Percentiles rank a stretch among this genome's conserved stretches.
Conservation (phyloP, 2,329 filamentous ascomycete species). For the Paecilomyces sp. region DNA sequence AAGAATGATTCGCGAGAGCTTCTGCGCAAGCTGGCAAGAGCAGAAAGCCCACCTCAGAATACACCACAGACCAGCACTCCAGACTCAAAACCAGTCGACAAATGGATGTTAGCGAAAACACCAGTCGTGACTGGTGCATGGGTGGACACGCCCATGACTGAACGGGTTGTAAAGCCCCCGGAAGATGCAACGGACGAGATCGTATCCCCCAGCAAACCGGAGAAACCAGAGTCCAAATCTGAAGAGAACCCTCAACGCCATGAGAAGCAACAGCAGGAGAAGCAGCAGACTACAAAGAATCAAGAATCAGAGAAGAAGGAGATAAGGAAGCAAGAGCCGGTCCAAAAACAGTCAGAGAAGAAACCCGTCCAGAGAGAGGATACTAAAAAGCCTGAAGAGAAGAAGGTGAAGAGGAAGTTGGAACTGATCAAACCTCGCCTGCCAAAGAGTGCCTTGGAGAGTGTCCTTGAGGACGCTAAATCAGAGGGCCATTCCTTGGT, state of each 20-base stretch:
- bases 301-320: neutral
- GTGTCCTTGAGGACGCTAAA: constrained; percentile 33
- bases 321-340: neutral
- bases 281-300: neutral
- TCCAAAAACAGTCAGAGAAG: constrained; percentile 3
- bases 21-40: constrained; percentile 34
- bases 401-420: constrained; percentile 12
- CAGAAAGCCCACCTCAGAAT: constrained; percentile 24
- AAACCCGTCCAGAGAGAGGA: constrained; percentile 5
- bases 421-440: constrained; percentile 28
- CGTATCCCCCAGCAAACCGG: constrained; percentile 9
- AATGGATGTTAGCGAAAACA: constrained; percentile 34
- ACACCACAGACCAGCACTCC: constrained; percentile 26
- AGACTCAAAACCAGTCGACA: constrained; percentile 22
- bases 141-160: constrained; percentile 41
- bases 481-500: constrained; percentile 29
- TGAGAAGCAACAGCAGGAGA: neutral
- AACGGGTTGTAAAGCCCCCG: constrained; percentile 17
- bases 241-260: neutral
- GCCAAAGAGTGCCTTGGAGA: constrained; percentile 36
- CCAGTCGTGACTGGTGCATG: constrained; percentile 39
- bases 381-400: constrained; percentile 3
- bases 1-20: constrained; percentile 35
- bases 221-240: constrained; percentile 1
- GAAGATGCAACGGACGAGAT: constrained; percentile 18